Evolutionary conservation across 2,329 filamentous ascomycete species (phyloP).

Genomic region (Xylariales sp.): DNA sequence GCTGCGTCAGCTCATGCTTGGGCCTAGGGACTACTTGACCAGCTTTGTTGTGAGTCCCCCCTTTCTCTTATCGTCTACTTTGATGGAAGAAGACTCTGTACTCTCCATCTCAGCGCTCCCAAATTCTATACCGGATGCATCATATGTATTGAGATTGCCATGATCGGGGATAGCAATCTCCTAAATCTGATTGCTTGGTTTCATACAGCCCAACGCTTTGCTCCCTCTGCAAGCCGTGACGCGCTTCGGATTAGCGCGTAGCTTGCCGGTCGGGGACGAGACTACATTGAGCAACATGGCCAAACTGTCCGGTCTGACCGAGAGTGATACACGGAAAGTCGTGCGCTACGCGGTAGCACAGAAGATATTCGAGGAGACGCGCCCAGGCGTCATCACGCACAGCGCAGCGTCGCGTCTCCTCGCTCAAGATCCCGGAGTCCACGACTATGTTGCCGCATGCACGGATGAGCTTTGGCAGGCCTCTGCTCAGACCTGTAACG

Average conservation of each 20-base stretch:
- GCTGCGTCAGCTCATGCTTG: conserved; percentile 38
- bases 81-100: no score
- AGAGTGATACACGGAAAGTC: conserved; percentile 11
- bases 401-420: conserved; percentile 41
- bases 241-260: no score
- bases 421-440: conserved; percentile 54
- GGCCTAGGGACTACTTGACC: conserved; percentile 37
- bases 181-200: no score
- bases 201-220: conserved; percentile 22
- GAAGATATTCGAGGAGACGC: conserved; percentile 50
- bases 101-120: no score
- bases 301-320: no score
- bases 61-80: no score
- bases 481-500: conserved; percentile 26
- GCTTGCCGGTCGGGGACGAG: no score
- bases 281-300: no score
- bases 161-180: no score
- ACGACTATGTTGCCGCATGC: conserved; percentile 54
- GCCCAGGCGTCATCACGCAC: conserved; percentile 40
- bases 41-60: conserved; percentile 24
- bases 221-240: not conserved
- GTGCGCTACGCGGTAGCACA: conserved; percentile 38
- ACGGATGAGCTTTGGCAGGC: conserved; percentile 36
- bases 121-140: no score
- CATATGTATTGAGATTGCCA: no score